Conservation (phyloP, 306 rosid species). For the Fagus sylvatica region DNA sequence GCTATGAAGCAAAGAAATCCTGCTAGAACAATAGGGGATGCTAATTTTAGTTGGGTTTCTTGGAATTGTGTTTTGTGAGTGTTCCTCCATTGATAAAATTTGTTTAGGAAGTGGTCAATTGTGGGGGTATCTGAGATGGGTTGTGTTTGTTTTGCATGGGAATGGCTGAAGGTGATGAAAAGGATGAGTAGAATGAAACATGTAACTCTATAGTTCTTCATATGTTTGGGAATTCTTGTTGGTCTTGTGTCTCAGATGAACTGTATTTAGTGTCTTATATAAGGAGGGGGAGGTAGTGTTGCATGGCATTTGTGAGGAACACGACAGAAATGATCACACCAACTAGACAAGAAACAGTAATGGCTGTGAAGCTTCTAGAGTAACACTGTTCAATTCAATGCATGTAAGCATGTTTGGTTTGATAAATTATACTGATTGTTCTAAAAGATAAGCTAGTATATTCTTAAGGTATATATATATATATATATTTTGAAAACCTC, state of each 20-base stretch:
- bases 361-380: neutral
- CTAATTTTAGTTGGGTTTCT: slow-evolving; percentile 30
- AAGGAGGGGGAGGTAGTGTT: neutral
- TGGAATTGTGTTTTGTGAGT: slow-evolving; percentile 17
- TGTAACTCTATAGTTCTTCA: slow-evolving; percentile 31
- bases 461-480: too few relatives aligned
- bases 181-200: slow-evolving; percentile 34
- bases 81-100: slow-evolving; percentile 30
- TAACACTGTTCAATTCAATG: neutral
- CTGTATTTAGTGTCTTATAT: neutral
- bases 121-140: slow-evolving; percentile 38
- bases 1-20: slow-evolving; percentile 63
- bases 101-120: slow-evolving; percentile 25
- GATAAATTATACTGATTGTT: too few relatives aligned
- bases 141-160: slow-evolving; percentile 54
- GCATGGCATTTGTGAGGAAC: neutral
- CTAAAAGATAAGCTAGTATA: too few relatives aligned
- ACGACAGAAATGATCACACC: neutral
- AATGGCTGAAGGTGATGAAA: slow-evolving; percentile 32
- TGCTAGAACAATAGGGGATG: slow-evolving; percentile 42
- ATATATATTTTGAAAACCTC: too few relatives aligned
- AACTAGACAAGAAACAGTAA: neutral
- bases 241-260: neutral
- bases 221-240: neutral
- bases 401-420: too few relatives aligned